These are phyloP conservation scores for Naganishia sp. DNA, from an alignment of 1,284 basidiomycete genomes.

Conservation along the genomic window DNA sequence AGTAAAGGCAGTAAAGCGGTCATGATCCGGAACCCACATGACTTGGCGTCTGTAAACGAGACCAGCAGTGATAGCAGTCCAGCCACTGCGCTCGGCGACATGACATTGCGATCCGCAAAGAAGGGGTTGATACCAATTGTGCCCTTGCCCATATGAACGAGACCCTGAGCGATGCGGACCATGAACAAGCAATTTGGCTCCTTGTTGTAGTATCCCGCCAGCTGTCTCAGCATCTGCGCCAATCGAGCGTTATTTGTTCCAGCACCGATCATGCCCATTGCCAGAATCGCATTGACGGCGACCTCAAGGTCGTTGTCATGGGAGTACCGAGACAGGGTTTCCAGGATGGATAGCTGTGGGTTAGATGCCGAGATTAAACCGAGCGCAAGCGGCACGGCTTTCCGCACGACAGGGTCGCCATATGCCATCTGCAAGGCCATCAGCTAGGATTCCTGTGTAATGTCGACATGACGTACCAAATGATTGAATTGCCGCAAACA, in stretches of 20 bases:
- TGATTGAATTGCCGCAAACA: constrained; percentile 91
- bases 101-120: constrained; percentile 87
- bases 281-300: constrained; percentile 94
- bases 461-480: constrained; percentile 61
- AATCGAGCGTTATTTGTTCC: constrained; percentile 98
- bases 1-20: constrained; percentile 1
- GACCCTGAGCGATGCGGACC: constrained; percentile 84
- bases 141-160: constrained; percentile 99
- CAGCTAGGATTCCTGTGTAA: too few relatives aligned
- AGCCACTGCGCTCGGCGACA: constrained; percentile 87
- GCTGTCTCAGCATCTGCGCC: constrained; percentile 93
- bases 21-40: constrained; percentile 64
- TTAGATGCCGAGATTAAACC: constrained; percentile 94
- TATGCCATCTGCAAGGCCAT: constrained; percentile 81
- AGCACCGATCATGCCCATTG: constrained; percentile 97
- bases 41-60: constrained; percentile 90
- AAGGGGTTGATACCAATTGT: constrained; percentile 98
- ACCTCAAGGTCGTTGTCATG: constrained; percentile 97
- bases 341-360: constrained; percentile 91
- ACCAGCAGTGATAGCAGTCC: constrained; percentile 84
- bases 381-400: constrained; percentile 92
- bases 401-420: constrained; percentile 89
- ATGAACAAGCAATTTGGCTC: constrained; percentile 97
- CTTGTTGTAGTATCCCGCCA: constrained; percentile 96
- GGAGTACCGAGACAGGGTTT: constrained; percentile 98